Percentiles rank a stretch among this genome's conserved stretches.
phyloP scores from a whole-genome alignment of 2,329 filamentous ascomycete species.

The Tolypocladium paradoxum region DNA sequence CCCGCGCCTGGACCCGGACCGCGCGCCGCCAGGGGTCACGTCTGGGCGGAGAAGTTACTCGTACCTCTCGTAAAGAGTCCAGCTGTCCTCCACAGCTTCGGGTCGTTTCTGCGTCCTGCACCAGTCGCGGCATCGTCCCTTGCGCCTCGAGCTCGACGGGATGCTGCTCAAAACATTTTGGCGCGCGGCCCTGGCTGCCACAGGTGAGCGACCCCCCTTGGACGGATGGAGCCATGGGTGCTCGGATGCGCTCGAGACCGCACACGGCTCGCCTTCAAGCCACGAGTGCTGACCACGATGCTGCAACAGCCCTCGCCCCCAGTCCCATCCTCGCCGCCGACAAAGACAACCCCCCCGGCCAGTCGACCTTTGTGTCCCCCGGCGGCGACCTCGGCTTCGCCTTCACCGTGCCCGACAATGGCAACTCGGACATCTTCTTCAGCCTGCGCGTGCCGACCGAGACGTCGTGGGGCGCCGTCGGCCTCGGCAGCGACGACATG shows the following conservation, averaged over 20 bases:
- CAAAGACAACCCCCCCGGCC: conserved; percentile 17
- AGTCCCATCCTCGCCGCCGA: conserved; percentile 13
- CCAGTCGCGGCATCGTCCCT: background rate
- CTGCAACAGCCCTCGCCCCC: conserved; percentile 11
- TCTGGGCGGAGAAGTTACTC: background rate
- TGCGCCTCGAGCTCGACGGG: background rate
- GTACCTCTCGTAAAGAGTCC: background rate
- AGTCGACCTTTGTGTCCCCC: conserved; percentile 33
- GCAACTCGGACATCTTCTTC: conserved; percentile 40
- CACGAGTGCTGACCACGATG: background rate
- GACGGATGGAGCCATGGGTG: background rate
- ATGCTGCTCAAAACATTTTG: conserved; percentile 20
- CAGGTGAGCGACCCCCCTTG: conserved; percentile 12
- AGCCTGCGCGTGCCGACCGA: conserved; percentile 35
- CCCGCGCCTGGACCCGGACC: no score
- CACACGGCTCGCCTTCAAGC: no score
- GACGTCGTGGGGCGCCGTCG: conserved; percentile 42
- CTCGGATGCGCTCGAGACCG: no score
- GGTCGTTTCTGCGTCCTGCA: background rate
- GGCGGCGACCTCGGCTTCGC: conserved; percentile 36
- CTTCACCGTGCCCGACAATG: conserved; percentile 35
- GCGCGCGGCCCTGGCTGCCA: conserved; percentile 15
- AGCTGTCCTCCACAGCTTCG: background rate
- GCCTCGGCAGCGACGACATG: conserved; percentile 42
- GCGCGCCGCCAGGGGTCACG: background rate